Evolutionary conservation across 1,284 basidiomycete genomes (phyloP).

Genomic region (Sporisorium reilianum): DNA sequence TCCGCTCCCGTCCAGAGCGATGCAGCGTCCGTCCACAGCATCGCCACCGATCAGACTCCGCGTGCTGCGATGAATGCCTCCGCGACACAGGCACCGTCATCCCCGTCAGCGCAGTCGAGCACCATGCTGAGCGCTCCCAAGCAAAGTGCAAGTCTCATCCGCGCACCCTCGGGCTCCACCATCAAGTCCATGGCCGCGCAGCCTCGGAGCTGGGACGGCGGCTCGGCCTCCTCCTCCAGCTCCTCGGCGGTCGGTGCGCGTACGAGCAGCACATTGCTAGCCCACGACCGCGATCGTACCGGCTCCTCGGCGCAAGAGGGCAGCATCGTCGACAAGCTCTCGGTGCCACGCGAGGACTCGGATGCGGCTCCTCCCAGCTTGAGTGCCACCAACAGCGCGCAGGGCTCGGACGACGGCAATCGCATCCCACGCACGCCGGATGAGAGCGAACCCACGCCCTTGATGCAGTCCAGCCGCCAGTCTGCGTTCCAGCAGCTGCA

Average conservation of each 20-base stretch:
- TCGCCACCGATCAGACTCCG: conserved; percentile 28
- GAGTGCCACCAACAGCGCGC: conserved; percentile 39
- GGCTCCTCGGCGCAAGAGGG: conserved; percentile 38
- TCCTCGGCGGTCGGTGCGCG: conserved; percentile 13
- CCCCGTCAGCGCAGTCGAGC: not conserved
- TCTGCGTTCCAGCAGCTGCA: conserved; percentile 6
- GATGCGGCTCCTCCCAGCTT: conserved; percentile 42
- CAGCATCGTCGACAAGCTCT: conserved; percentile 44
- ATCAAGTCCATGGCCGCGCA: conserved; percentile 46
- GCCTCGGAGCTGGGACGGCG: conserved; percentile 39
- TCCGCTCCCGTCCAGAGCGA: conserved; percentile 11
- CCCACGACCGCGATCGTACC: conserved; percentile 24
- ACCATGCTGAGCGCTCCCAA: conserved; percentile 5
- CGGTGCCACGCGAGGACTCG: conserved; percentile 40
- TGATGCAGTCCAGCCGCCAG: conserved; percentile 12
- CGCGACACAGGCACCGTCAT: not conserved
- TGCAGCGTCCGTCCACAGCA: conserved; percentile 29
- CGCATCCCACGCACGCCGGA: conserved; percentile 45
- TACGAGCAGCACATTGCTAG: not conserved
- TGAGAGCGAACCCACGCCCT: conserved; percentile 24
- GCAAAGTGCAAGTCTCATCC: conserved; percentile 25
- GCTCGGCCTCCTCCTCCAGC: conserved; percentile 7
- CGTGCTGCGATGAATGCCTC: conserved; percentile 13
- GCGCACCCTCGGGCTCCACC: conserved; percentile 37
- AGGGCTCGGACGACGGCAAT: conserved; percentile 48